Evolutionary conservation across 2,329 filamentous ascomycete genomes (phyloP).

Genomic region (Penicillium capsulatum): DNA sequence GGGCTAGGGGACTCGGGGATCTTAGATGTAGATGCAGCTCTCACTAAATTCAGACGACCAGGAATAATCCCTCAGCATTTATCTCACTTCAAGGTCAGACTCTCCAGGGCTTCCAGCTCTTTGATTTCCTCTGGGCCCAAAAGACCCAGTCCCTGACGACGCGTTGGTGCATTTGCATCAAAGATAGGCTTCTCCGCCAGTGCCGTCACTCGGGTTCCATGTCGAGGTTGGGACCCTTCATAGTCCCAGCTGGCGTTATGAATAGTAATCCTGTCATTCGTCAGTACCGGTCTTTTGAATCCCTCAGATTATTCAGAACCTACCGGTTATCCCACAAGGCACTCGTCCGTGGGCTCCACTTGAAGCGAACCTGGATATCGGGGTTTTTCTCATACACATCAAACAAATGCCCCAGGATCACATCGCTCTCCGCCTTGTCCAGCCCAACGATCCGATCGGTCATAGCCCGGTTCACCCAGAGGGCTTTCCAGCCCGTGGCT

Average conservation of each 20-base stretch:
- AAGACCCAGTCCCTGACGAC: constrained; percentile 63
- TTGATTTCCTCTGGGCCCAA: constrained; percentile 53
- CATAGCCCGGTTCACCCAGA: constrained; percentile 69
- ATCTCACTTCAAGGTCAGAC: constrained; percentile 2
- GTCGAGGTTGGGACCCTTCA: constrained; percentile 60
- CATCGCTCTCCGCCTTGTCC: constrained; percentile 64
- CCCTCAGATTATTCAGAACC: constrained; percentile 14
- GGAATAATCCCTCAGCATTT: not conserved
- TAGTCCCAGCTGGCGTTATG: constrained; percentile 74
- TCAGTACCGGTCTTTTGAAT: constrained; percentile 1
- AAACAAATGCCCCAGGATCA: constrained; percentile 63
- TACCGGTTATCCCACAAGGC: constrained; percentile 68
- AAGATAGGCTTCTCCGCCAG: constrained; percentile 70
- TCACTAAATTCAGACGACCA: too few species aligned
- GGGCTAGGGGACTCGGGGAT: too few species aligned
- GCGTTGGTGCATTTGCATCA: constrained; percentile 59
- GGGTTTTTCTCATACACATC: constrained; percentile 66
- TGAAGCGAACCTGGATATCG: constrained; percentile 68
- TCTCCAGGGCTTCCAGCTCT: constrained; percentile 19
- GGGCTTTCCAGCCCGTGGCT: constrained; percentile 68
- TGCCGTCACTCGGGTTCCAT: constrained; percentile 67
- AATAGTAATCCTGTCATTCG: constrained; percentile 59
- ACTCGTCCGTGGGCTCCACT: constrained; percentile 63
- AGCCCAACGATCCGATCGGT: constrained; percentile 65
- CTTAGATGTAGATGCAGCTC: too few species aligned